Percentiles rank a stretch among this genome's conserved stretches.
Conservation (phyloP, 768 basidiomycete genomes). For the Hygrocybe coccinea region DNA sequence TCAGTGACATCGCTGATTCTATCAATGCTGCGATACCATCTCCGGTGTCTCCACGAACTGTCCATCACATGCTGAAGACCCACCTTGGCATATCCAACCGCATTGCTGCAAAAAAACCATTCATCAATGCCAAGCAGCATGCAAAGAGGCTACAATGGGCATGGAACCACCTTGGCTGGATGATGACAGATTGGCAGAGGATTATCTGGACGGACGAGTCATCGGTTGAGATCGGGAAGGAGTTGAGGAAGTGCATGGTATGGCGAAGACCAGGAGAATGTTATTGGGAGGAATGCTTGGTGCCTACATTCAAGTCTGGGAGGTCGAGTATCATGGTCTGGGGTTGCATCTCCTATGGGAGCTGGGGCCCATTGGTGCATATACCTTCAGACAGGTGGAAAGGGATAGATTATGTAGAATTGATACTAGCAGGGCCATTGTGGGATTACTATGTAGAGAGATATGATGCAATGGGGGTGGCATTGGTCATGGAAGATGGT, state of each 20-base stretch:
- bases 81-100: neutral
- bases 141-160: neutral
- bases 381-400: constrained; percentile 1
- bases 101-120: constrained; percentile 1
- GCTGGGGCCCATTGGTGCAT: neutral
- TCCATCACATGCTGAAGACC: neutral
- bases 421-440: neutral
- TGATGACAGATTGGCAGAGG: constrained; percentile 1
- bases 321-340: constrained; percentile 4
- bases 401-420: constrained; percentile 1
- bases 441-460: constrained; percentile 2
- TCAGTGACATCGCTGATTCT: neutral
- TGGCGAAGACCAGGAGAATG: constrained; percentile 1
- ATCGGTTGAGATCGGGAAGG: constrained; percentile 6
- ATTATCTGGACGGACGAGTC: constrained; percentile 1
- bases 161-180: neutral
- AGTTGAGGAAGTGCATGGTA: constrained; percentile 1
- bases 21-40: neutral
- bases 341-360: constrained; percentile 5
- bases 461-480: neutral
- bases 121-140: neutral
- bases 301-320: constrained; percentile 5
- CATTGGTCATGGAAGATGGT: constrained; percentile 3
- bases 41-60: neutral
- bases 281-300: neutral